phyloP scores from a whole-genome alignment of 1,284 basidiomycete species.

The Ganoderma meredithae region DNA sequence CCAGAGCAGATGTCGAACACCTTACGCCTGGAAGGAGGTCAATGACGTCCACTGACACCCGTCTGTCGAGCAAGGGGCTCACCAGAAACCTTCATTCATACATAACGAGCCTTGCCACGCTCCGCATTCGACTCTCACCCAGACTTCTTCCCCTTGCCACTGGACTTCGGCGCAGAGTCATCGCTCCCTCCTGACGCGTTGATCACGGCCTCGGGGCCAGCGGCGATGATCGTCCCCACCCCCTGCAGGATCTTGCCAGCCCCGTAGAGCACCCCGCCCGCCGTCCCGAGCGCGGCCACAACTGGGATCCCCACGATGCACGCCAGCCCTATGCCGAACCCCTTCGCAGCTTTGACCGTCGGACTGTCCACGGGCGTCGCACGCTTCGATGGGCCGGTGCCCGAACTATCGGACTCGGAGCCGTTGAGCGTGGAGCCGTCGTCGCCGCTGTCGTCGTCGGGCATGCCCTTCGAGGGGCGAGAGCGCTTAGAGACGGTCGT shows the following conservation, averaged over 20 bases:
- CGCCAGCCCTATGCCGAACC: constrained; percentile 7
- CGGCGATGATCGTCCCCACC: constrained; percentile 11
- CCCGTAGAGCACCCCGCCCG: constrained; percentile 1
- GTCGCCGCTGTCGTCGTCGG: background rate
- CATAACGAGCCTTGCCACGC: background rate
- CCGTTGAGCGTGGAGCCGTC: background rate
- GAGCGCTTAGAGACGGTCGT: background rate
- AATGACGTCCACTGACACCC: background rate
- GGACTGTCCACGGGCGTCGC: background rate
- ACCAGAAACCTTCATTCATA: background rate
- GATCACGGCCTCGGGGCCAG: constrained; percentile 16
- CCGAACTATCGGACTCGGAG: background rate
- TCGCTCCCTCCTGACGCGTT: background rate
- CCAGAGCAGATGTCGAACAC: too few relatives aligned
- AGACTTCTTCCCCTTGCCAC: background rate
- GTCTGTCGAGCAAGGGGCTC: background rate
- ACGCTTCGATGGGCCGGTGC: too few relatives aligned
- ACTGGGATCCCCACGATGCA: constrained; percentile 17
- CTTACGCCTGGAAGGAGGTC: background rate
- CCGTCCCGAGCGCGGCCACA: background rate
- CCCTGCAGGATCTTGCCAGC: constrained; percentile 24
- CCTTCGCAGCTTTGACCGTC: constrained; percentile 8
- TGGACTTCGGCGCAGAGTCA: background rate
- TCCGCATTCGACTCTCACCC: background rate
- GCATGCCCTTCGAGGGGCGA: background rate